Conservation (phyloP, 768 basidiomycete genomes). For the Russula compacta region DNA sequence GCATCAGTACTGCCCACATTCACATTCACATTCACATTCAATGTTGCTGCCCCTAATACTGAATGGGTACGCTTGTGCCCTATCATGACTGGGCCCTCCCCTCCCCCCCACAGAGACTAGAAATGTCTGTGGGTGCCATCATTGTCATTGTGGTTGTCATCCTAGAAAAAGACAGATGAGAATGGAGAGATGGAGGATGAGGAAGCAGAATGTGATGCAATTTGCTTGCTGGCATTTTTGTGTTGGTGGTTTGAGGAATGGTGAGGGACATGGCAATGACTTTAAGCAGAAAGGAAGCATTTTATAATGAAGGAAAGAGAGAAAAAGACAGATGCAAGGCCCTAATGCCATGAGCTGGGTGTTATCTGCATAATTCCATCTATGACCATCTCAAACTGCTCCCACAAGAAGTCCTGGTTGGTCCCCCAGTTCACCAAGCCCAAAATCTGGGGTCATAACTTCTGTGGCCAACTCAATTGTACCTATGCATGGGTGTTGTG, state of each 20-base stretch:
- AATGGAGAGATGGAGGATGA: too few relatives aligned
- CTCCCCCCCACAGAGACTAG: background rate
- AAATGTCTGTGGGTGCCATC: background rate
- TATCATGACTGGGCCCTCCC: background rate
- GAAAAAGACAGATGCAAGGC: too few relatives aligned
- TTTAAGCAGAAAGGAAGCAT: too few relatives aligned
- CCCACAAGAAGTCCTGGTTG: slow-evolving; percentile 62
- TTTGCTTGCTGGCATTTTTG: too few relatives aligned
- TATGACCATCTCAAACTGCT: slow-evolving; percentile 61
- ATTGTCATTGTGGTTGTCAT: background rate
- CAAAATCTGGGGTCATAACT: slow-evolving; percentile 51
- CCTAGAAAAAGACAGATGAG: too few relatives aligned
- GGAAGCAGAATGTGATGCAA: too few relatives aligned
- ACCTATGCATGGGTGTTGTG: background rate
- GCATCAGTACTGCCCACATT: too few relatives aligned
- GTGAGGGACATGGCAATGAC: too few relatives aligned
- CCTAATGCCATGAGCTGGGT: slow-evolving; percentile 68
- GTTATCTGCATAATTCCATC: slow-evolving; percentile 63
- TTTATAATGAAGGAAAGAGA: too few relatives aligned
- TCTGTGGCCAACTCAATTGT: slow-evolving; percentile 42
- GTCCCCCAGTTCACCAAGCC: slow-evolving; percentile 66
- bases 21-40: too few relatives aligned
- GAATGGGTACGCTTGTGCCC: slow-evolving; percentile 15
- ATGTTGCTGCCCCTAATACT: background rate
- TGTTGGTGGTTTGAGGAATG: too few relatives aligned